Conservation (phyloP, 2,329 filamentous ascomycete species). For the Hirsutella thompsonii region DNA sequence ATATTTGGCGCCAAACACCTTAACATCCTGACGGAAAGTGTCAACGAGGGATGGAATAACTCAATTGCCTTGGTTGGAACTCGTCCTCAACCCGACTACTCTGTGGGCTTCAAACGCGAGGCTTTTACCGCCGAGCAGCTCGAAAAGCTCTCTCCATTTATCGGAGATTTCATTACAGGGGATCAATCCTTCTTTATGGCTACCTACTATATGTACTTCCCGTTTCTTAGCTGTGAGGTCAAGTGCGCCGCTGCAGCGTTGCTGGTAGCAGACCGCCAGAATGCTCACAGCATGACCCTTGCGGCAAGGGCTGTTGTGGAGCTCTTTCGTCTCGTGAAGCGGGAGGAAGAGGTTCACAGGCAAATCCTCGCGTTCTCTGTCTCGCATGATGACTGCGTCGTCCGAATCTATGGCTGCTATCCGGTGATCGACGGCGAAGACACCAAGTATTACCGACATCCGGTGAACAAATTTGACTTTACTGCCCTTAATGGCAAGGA, state of each 20-base stretch:
- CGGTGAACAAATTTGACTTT: slow-evolving; percentile 20
- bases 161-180: slow-evolving; percentile 17
- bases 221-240: slow-evolving; percentile 34
- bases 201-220: slow-evolving; percentile 34
- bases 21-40: slow-evolving; percentile 21
- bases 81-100: slow-evolving; percentile 30
- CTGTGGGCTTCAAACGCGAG: slow-evolving; percentile 24
- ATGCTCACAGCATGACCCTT: slow-evolving; percentile 26
- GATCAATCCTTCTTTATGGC: slow-evolving; percentile 28
- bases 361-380: slow-evolving; percentile 30
- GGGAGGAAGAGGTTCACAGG: slow-evolving; percentile 23
- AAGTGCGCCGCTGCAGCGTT: slow-evolving; percentile 26
- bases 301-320: slow-evolving; percentile 24
- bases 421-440: slow-evolving; percentile 20
- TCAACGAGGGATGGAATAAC: slow-evolving; percentile 29
- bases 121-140: slow-evolving; percentile 30
- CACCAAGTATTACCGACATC: slow-evolving; percentile 23
- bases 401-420: slow-evolving; percentile 28
- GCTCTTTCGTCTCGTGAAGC: slow-evolving; percentile 22
- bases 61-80: slow-evolving; percentile 20
- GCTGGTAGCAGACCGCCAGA: slow-evolving; percentile 24
- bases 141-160: slow-evolving; percentile 23
- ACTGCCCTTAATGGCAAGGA: slow-evolving; percentile 7
- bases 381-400: slow-evolving; percentile 15
- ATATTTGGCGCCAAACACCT: slow-evolving; percentile 15